These are phyloP conservation scores for Asclepias syriaca DNA, from an alignment of 257 asterid species.

Conservation along the genomic window DNA sequence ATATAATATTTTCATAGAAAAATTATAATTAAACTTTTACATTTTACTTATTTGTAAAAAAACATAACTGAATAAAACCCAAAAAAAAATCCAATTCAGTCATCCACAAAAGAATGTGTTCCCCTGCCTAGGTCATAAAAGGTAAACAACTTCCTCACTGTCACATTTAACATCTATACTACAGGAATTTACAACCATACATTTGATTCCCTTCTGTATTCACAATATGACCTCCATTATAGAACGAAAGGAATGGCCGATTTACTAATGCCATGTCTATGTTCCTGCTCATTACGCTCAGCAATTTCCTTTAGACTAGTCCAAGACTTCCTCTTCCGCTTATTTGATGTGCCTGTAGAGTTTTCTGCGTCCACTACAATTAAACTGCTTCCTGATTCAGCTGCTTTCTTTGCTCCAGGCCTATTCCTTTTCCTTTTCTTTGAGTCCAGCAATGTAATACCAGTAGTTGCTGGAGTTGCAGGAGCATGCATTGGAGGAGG, in stretches of 20 bases:
- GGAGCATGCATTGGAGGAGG: slow-evolving; percentile 28
- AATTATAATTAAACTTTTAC: too few relatives aligned
- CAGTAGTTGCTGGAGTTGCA: slow-evolving; percentile 34
- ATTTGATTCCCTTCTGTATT: not conserved
- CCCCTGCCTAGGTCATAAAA: not conserved
- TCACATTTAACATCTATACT: not conserved
- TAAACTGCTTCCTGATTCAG: slow-evolving; percentile 22
- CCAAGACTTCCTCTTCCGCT: slow-evolving; percentile 63
- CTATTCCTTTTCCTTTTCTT: slow-evolving; percentile 51
- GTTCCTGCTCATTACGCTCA: slow-evolving; percentile 33
- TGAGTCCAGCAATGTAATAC: slow-evolving; percentile 47
- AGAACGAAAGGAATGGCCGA: slow-evolving; percentile 45
- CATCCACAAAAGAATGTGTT: not conserved
- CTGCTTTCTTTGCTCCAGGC: slow-evolving; percentile 37
- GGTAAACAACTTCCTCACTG: not conserved
- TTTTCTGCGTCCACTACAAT: slow-evolving; percentile 26
- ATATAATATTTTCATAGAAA: too few relatives aligned
- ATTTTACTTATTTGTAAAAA: too few relatives aligned
- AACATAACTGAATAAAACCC: not conserved
- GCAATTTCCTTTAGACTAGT: slow-evolving; percentile 68
- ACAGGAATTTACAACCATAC: not conserved
- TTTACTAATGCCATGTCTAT: slow-evolving; percentile 23
- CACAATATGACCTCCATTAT: slow-evolving; percentile 1
- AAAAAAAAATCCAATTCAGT: too few relatives aligned
- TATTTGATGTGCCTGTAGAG: slow-evolving; percentile 27